Base-by-base conservation (phyloP, 2,329 filamentous ascomycete genomes). In the Ceratocystis diversiconidia region DNA sequence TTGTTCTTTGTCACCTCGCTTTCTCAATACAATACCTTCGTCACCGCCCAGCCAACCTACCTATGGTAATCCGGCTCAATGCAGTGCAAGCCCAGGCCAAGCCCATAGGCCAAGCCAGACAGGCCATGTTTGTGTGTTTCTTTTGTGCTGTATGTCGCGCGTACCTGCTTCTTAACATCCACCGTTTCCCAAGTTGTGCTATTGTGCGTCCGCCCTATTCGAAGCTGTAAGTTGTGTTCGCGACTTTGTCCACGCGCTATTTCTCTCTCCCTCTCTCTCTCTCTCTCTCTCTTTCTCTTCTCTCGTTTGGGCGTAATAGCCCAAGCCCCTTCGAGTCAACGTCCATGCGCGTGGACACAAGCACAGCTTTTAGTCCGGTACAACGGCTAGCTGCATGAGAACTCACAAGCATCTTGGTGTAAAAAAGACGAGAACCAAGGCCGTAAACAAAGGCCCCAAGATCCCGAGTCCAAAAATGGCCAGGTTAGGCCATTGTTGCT, bases 91-190 rank as follows among this genome's bases (percentile, higher is more conserved):
- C 12, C 36, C 10, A 15, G 36, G 36, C 36, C 36, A 41, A 15
- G 36, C 36, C 36, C 36, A 41, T 41, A 41, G 36, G 36, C 12
- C 36, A 41, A 41, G 36, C 36, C 10, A 41, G 36, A 10, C 36
- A 41, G 36, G 36, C 36, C 36, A 41, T 15, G 10, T 41, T 41
- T 15, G 36, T 30, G 55, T 30, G 52, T 57, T 7, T 57, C 25
- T 32, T 57, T 30, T 17, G 28, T 17, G 52, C 52, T 57, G 15
- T 59, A 36, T 59, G 55, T 59, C 55, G 55, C 55, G 55, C 55
- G 55, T 59, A 59, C 55, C 55, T 59, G 55, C 55, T 59, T 59
- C 55, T 59, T n/a, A 17, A 19, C 28, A 25, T 59, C 15, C 55
- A 59, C 30, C n/a, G 17, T 8, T 59, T 59, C 17, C 28, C 55